Evolutionary conservation across 2,329 filamentous ascomycete genomes (phyloP).

Genomic region (Sordariomycetes sp.): DNA sequence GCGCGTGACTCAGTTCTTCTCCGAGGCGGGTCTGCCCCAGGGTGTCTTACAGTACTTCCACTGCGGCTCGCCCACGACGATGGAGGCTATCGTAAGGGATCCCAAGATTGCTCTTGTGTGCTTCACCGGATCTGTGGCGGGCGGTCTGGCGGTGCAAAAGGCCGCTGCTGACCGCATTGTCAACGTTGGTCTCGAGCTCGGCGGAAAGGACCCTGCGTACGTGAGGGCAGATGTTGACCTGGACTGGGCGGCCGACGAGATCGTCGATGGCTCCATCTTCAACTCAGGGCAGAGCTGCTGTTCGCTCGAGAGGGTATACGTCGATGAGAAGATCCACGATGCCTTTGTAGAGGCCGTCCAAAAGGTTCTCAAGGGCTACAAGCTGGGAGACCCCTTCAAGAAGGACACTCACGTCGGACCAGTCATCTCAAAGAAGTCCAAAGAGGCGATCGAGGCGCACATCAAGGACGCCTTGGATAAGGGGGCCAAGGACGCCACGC

Average conservation of each 20-base stretch:
- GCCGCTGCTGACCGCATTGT: slow-evolving; percentile 78
- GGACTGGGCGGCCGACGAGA: slow-evolving; percentile 85
- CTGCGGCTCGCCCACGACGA: slow-evolving; percentile 65
- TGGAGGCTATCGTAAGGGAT: slow-evolving; percentile 71
- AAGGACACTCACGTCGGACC: slow-evolving; percentile 76
- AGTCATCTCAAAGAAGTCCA: slow-evolving; percentile 74
- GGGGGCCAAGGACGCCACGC: slow-evolving; percentile 77
- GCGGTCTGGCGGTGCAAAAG: slow-evolving; percentile 76
- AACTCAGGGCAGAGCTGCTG: slow-evolving; percentile 99
- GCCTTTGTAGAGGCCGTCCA: slow-evolving; percentile 71
- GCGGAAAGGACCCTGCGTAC: slow-evolving; percentile 92
- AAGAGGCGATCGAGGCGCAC: slow-evolving; percentile 67
- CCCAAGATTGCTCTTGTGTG: slow-evolving; percentile 73
- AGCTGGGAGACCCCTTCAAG: slow-evolving; percentile 79
- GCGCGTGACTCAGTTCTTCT: slow-evolving; percentile 68
- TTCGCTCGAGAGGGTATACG: slow-evolving; percentile 84
- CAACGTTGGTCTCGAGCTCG: slow-evolving; percentile 81
- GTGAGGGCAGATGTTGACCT: slow-evolving; percentile 78
- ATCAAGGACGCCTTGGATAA: slow-evolving; percentile 74
- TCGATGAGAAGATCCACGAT: slow-evolving; percentile 77
- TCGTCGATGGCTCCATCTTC: slow-evolving; percentile 93
- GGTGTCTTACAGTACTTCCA: slow-evolving; percentile 91
- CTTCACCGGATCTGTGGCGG: slow-evolving; percentile 89
- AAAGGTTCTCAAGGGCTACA: slow-evolving; percentile 72
- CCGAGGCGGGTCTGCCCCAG: slow-evolving; percentile 68